These are phyloP conservation scores for Phytophthora sansomeana DNA, from an alignment of 352 stramenopile species.

Conservation along the genomic window DNA sequence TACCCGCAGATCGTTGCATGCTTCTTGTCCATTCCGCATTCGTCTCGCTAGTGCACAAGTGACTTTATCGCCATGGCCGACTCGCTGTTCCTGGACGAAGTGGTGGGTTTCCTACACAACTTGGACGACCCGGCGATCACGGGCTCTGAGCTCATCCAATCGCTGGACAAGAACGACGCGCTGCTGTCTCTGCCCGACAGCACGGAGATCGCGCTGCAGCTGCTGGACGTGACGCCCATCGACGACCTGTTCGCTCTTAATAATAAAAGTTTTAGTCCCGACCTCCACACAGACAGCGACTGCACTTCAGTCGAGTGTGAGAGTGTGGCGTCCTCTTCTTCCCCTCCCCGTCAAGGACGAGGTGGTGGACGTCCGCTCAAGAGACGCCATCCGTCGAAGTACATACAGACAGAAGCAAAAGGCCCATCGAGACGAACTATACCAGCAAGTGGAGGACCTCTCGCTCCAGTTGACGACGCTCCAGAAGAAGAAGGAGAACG, in stretches of 20 bases:
- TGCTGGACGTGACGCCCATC: conserved; percentile 26
- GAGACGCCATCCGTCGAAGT: conserved; percentile 36
- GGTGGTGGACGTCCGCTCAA: conserved; percentile 24
- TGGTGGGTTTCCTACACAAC: conserved; percentile 33
- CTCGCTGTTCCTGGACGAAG: conserved; percentile 32
- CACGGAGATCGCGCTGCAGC: conserved; percentile 26
- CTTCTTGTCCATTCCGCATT: conserved; percentile 21
- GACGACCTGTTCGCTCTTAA: conserved; percentile 18
- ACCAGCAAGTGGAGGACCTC: conserved; percentile 27
- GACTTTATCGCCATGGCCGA: conserved; percentile 17
- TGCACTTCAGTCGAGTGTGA: conserved; percentile 29
- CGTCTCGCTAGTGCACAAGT: conserved; percentile 9
- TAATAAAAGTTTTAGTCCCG: neutral
- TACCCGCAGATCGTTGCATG: too few species aligned
- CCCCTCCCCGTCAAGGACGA: neutral
- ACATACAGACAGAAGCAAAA: conserved; percentile 39
- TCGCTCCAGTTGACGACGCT: conserved; percentile 12
- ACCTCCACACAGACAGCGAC: conserved; percentile 26
- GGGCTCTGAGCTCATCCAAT: conserved; percentile 18
- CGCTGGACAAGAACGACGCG: conserved; percentile 27
- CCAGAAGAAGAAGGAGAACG: conserved; percentile 15
- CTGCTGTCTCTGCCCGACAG: conserved; percentile 12
- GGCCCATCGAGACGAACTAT: conserved; percentile 17
- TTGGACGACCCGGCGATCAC: conserved; percentile 23
- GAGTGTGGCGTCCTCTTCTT: conserved; percentile 22